phyloP scores from a whole-genome alignment of 768 basidiomycete genomes.

The Amanita brunnescens region DNA sequence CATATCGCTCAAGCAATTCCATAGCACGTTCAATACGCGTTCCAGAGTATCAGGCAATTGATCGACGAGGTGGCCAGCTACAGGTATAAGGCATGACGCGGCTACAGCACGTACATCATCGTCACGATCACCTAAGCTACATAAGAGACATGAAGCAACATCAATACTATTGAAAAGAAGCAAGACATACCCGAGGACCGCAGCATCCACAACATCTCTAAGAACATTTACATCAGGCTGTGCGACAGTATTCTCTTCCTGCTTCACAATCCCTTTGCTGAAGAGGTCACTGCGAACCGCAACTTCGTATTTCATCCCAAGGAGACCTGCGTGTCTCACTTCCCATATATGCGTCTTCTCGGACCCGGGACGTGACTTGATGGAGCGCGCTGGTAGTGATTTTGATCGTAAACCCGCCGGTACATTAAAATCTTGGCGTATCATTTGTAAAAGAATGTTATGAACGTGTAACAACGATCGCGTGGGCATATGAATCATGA shows the following conservation, averaged over 20 bases:
- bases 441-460: constrained; percentile 83
- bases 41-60: constrained; percentile 65
- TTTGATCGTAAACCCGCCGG: constrained; percentile 17
- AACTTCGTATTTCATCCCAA: constrained; percentile 97
- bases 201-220: constrained; percentile 80
- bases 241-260: constrained; percentile 28
- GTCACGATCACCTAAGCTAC: constrained; percentile 79
- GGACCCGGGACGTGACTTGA: constrained; percentile 22
- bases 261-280: constrained; percentile 28
- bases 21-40: constrained; percentile 74
- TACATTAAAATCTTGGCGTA: constrained; percentile 71
- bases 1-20: constrained; percentile 86
- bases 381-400: neutral
- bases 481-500: constrained; percentile 83
- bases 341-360: constrained; percentile 81
- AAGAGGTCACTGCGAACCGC: constrained; percentile 87
- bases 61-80: constrained; percentile 74
- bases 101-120: constrained; percentile 97
- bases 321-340: constrained; percentile 92
- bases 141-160: neutral
- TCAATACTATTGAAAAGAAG: neutral
- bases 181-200: constrained; percentile 72
- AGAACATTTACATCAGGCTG: constrained; percentile 50
- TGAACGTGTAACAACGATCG: constrained; percentile 75
- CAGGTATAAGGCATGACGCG: constrained; percentile 83